phyloP scores from a whole-genome alignment of 1,284 basidiomycete species.

The Singerocomus inundabilis region DNA sequence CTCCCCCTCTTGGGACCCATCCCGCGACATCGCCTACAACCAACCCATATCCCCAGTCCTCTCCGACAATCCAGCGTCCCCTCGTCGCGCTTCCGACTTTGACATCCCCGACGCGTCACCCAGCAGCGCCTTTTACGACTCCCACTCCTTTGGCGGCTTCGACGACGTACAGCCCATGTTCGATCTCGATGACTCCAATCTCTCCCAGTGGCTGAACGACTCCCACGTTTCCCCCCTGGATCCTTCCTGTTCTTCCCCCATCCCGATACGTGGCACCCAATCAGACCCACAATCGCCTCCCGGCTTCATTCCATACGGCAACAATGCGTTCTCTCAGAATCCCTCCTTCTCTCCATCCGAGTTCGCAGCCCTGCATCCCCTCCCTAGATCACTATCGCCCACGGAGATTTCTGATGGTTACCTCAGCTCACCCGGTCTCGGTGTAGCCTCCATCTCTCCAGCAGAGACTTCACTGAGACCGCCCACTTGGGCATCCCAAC shows the following conservation, averaged over 20 bases:
- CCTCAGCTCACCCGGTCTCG: constrained; percentile 35
- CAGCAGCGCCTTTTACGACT: constrained; percentile 31
- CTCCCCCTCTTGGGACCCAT: constrained; percentile 47
- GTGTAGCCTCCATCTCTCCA: constrained; percentile 55
- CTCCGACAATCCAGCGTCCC: constrained; percentile 32
- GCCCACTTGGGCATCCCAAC: constrained; percentile 60
- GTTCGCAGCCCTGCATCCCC: constrained; percentile 57
- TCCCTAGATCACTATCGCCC: constrained; percentile 57
- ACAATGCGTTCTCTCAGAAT: constrained; percentile 46
- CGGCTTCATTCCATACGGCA: constrained; percentile 42
- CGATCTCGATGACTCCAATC: constrained; percentile 45
- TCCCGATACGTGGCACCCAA: constrained; percentile 54
- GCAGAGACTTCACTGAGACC: constrained; percentile 52
- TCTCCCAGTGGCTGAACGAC: constrained; percentile 61
- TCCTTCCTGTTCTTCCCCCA: constrained; percentile 53
- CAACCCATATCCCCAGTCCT: constrained; percentile 35
- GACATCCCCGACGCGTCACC: constrained; percentile 37
- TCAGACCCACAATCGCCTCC: constrained; percentile 40
- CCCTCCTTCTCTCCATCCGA: constrained; percentile 56
- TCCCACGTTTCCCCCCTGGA: constrained; percentile 42
- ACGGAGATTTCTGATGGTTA: constrained; percentile 47
- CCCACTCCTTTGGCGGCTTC: constrained; percentile 27
- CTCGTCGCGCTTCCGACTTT: constrained; percentile 33
- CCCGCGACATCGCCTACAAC: constrained; percentile 38
- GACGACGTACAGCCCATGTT: constrained; percentile 32